Percentiles rank a stretch among this genome's conserved stretches.
Conservation (phyloP, 2,329 filamentous ascomycete species). For the Bipolaris cookei region DNA sequence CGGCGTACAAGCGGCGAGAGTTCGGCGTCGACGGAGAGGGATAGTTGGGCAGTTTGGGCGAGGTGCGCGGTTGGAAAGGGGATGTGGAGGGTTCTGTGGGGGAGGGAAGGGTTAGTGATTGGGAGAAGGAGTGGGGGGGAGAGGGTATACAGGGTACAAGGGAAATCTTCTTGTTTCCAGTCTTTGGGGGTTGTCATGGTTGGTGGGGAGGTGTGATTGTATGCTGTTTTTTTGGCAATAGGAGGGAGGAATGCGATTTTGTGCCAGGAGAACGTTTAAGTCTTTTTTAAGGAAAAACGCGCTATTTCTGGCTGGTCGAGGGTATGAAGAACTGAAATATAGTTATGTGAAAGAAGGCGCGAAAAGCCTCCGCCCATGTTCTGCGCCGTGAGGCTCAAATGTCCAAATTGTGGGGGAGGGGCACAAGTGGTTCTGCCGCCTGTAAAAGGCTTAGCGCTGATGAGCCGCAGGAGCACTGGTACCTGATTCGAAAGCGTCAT, state of each 20-base stretch:
- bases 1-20: slow-evolving; percentile 83
- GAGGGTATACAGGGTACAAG: slow-evolving; percentile 48
- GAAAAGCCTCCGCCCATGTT: background rate
- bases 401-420: slow-evolving; percentile 24
- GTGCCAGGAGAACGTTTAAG: background rate
- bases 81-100: slow-evolving; percentile 70
- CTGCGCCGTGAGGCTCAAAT: slow-evolving; percentile 25
- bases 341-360: too few species aligned
- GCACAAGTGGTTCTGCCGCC: background rate
- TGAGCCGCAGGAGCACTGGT: slow-evolving; percentile 2
- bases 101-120: background rate
- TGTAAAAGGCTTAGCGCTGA: slow-evolving; percentile 7
- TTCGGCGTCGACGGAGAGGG: slow-evolving; percentile 85
- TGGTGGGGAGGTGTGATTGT: background rate
- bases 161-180: slow-evolving; percentile 40
- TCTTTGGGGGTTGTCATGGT: slow-evolving; percentile 25
- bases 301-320: too few species aligned
- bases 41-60: slow-evolving; percentile 74
- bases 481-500: slow-evolving; percentile 28
- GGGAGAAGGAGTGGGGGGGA: background rate
- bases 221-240: too few species aligned
- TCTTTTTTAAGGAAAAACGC: too few species aligned
- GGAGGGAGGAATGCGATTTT: too few species aligned
- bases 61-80: slow-evolving; percentile 83
- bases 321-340: too few species aligned